Base-by-base conservation (phyloP, 164 flowering plant species). In the Protea cynaroides region DNA sequence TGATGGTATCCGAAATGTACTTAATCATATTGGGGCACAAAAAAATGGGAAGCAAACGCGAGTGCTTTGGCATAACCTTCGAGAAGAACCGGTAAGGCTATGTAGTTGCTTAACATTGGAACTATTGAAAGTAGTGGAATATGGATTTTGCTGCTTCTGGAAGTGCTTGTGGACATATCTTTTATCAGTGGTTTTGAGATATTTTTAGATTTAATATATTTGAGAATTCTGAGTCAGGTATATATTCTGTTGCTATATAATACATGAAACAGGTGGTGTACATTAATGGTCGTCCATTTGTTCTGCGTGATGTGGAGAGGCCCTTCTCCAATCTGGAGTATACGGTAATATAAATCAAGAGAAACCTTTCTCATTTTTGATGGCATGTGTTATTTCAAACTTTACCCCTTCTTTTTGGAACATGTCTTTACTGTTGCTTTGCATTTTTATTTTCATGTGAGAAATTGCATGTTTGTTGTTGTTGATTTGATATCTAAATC, bases 261-360 rank as follows among this genome's bases (percentile, higher is more conserved):
- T 60, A 57, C 34, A 7, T 46, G 46, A 67, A 63, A 74, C 78
- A 92, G 98, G 90, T 93, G 60, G 85, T 93, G 38, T 93, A 93
- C 78, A 86, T 93, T 46, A 93, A 93, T 77, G 90, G 98, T 4
- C 94, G 98, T 1, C 98, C 98, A 29, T 93, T 93, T 84, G 98
- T 93, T 69, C 76, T 93, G 81, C 98, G 98, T 62, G 98, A 93
- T 56, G 94, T 86, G 59, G 98, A 85, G 65, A 85, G 82, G 75
- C 98, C 98, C 49, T 90, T 93, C 77, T 86, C 97, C 74, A 93
- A 93, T 79, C 91, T 93, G 59, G 98, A 90, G 66, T 88, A 88
- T 69, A 93, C 97, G 83, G 97, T 90, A 75, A 40, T 57, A 44
- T 67, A 40, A 17, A 19, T 18, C 5, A 29, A 29, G 34, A 29